phyloP scores from a whole-genome alignment of 495 filamentous ascomycete genomes.

The Elaphomyces granulatus region DNA sequence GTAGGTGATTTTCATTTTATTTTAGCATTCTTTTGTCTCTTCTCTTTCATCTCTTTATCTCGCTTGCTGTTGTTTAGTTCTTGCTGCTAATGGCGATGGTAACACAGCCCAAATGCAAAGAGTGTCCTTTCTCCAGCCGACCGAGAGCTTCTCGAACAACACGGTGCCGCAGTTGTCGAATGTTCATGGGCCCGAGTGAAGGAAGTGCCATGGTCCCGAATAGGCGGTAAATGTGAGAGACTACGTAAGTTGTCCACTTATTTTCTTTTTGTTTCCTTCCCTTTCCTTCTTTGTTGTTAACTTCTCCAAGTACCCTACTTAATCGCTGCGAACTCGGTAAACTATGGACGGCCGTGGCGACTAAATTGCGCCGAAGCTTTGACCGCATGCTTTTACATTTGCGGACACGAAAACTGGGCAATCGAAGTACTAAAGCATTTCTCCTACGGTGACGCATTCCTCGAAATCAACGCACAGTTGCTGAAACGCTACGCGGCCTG shows the following conservation, averaged over 20 bases:
- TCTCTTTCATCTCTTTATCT: background rate
- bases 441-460: conserved; percentile 71
- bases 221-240: conserved; percentile 90
- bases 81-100: background rate
- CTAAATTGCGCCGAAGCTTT: conserved; percentile 93
- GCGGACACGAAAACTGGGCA: conserved; percentile 84
- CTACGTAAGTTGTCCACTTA: conserved; percentile 35
- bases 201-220: conserved; percentile 80
- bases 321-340: conserved; percentile 90
- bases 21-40: conserved; percentile 1
- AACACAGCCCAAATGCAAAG: conserved; percentile 70
- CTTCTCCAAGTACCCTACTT: conserved; percentile 81
- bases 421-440: conserved; percentile 68
- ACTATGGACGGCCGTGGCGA: conserved; percentile 90
- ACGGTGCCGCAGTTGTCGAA: conserved; percentile 91
- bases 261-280: too few relatives aligned
- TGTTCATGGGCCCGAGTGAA: conserved; percentile 89
- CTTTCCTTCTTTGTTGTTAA: too few relatives aligned
- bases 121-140: conserved; percentile 69
- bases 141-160: conserved; percentile 61
- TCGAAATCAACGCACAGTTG: conserved; percentile 74
- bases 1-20: conserved; percentile 23
- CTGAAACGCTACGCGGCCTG: conserved; percentile 78
- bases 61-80: too few relatives aligned
- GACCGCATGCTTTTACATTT: conserved; percentile 84